These are phyloP conservation scores for Salvia hispanica DNA, from an alignment of 257 asterid genomes.

Conservation along the genomic window DNA sequence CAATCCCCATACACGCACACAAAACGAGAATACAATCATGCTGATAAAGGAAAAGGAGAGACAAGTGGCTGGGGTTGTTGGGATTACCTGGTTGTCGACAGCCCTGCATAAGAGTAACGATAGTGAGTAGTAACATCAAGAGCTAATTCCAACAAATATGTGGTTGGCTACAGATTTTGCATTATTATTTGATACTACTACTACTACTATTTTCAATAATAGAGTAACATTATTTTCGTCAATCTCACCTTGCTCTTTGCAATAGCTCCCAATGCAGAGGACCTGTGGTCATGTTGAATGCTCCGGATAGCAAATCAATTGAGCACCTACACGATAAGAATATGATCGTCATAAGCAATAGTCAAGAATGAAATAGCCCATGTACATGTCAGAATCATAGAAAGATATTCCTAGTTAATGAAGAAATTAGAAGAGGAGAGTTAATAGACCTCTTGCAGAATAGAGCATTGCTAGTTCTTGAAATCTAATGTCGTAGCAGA, in stretches of 20 bases:
- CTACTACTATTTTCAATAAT: not conserved
- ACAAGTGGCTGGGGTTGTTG: constrained; percentile 1
- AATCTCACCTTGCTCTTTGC: constrained; percentile 86
- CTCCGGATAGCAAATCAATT: constrained; percentile 88
- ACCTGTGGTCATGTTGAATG: constrained; percentile 95
- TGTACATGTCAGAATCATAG: not conserved
- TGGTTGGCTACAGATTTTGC: constrained; percentile 1
- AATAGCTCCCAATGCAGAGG: constrained; percentile 88
- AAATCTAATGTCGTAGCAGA: constrained; percentile 83
- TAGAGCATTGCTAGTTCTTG: constrained; percentile 82
- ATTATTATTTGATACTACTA: not conserved
- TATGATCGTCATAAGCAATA: constrained; percentile 27
- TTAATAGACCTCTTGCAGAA: constrained; percentile 72
- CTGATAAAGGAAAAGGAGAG: constrained; percentile 17
- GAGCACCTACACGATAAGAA: constrained; percentile 57
- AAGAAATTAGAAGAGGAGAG: constrained; percentile 18
- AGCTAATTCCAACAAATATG: constrained; percentile 10
- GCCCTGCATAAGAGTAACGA: constrained; percentile 65
- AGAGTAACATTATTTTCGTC: constrained; percentile 21
- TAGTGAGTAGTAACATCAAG: not conserved
- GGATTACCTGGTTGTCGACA: constrained; percentile 76
- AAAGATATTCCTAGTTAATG: not conserved
- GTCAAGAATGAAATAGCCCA: constrained; percentile 8
- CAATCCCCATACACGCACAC: constrained; percentile 11
- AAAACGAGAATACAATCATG: not conserved